Percentiles rank a stretch among this genome's conserved stretches.
Conservation (phyloP, 441 rosid genomes). For the Adansonia madagascariensis region DNA sequence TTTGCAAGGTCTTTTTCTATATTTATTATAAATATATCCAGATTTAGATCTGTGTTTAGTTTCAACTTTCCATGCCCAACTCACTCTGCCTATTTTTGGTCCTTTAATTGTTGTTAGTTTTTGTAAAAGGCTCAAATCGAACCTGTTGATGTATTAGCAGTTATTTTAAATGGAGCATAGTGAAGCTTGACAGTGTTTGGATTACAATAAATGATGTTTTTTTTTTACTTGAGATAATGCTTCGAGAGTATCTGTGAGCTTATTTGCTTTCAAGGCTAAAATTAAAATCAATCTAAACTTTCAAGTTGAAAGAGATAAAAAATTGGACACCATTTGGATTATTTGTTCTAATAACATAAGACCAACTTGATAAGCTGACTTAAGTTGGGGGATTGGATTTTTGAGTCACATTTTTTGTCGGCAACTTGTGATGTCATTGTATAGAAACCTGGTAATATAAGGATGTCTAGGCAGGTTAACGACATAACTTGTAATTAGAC, state of each 20-base stretch:
- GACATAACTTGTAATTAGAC: neutral
- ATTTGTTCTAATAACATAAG: neutral
- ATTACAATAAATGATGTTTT: neutral
- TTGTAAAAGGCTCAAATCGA: conserved; percentile 1
- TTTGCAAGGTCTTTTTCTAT: neutral
- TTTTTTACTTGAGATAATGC: neutral
- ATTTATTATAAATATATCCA: neutral
- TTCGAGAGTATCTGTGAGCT: neutral
- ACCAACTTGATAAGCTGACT: neutral
- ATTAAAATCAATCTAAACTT: neutral
- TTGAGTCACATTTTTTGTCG: neutral
- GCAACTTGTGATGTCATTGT: neutral
- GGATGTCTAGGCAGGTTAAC: conserved; percentile 1
- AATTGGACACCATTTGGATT: neutral
- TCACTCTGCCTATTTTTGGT: neutral
- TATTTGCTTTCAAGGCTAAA: conserved; percentile 7
- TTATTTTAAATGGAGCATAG: neutral
- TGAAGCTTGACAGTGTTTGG: neutral
- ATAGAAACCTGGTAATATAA: neutral
- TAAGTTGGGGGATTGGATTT: neutral
- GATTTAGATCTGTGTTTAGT: neutral
- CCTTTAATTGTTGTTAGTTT: neutral
- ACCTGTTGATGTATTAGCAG: neutral
- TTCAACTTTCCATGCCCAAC: neutral
- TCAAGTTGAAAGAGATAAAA: neutral